Base-by-base conservation (phyloP, 2,329 filamentous ascomycete genomes). In the Emydomyces testavorans region DNA sequence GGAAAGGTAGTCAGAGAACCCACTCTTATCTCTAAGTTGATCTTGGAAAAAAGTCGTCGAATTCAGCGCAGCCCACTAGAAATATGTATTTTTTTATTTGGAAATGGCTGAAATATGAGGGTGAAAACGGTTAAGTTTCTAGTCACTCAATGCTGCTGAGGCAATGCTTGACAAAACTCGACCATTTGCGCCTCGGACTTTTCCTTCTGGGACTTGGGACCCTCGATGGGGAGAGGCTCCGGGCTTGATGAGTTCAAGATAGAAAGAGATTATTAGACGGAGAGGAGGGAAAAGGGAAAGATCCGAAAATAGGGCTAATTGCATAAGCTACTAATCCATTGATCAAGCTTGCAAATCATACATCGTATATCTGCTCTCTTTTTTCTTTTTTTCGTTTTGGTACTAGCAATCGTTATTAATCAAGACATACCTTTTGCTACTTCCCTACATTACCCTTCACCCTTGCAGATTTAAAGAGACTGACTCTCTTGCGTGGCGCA, bases 381-480 rank as follows among this genome's bases (percentile, higher is more conserved):
- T n/a, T n/a, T n/a, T n/a, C n/a, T n/a, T n/a, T n/a, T n/a, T n/a
- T n/a, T n/a, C n/a, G n/a, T n/a, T n/a, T n/a, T n/a, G n/a, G n/a
- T n/a, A n/a, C n/a, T n/a, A n/a, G n/a, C n/a, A n/a, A n/a, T n/a
- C n/a, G n/a, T n/a, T n/a, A n/a, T n/a, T n/a, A 24, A 15, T 26
- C 20, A 39, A 39, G 10, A 38, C 11, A n/a, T 35, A 37, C 21
- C 20, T 28, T n/a, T 24, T 45, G 20, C n/a, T 18, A 32, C 7
- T 16, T 29, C 7, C 35, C 18, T 10, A 15, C 13, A 21, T 3
- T 36, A 2, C 46, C 46, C 39, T 60, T 64, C 56, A 71, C 60
- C 21, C 69, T 63, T 13, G 71, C 68, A 52, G 71, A 68, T 52
- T 64, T 70, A 58, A 73, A 73, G 45, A 67, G 64, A 59, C 71